These are phyloP conservation scores for Hypsizygus ulmarius DNA, from an alignment of 1,284 basidiomycete species.

Conservation along the genomic window DNA sequence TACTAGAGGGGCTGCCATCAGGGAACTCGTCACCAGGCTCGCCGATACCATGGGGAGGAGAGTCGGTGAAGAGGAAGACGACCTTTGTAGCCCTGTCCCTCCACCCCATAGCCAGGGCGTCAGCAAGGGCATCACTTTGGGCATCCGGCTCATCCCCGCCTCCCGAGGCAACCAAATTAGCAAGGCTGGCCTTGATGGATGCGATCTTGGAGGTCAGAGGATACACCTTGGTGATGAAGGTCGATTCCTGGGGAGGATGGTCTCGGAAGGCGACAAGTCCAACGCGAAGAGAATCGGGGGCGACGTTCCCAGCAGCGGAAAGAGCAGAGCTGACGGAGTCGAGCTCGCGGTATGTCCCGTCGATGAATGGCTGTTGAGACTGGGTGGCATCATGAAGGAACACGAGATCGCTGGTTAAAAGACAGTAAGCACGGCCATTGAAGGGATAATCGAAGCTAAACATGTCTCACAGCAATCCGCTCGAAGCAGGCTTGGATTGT, in stretches of 20 bases:
- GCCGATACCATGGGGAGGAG: conserved; percentile 78
- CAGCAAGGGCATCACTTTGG: conserved; percentile 70
- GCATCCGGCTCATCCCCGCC: conserved; percentile 92
- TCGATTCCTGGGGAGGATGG: conserved; percentile 81
- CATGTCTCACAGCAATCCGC: too few relatives aligned
- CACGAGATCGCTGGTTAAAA: conserved; percentile 24
- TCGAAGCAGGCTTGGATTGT: too few relatives aligned
- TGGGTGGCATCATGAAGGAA: conserved; percentile 31
- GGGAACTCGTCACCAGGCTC: conserved; percentile 27
- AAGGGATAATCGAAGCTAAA: too few relatives aligned
- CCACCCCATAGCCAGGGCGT: conserved; percentile 77
- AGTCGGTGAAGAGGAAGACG: conserved; percentile 83
- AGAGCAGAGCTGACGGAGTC: conserved; percentile 23
- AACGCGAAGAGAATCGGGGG: conserved; percentile 24
- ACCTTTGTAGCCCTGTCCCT: conserved; percentile 76
- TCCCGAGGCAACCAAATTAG: conserved; percentile 72
- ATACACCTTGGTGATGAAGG: conserved; percentile 77
- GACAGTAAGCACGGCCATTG: too few relatives aligned
- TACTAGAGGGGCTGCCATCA: conserved; percentile 25
- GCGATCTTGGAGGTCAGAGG: conserved; percentile 79
- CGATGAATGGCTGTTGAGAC: conserved; percentile 28
- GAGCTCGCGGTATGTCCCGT: conserved; percentile 10
- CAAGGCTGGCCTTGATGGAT: conserved; percentile 70
- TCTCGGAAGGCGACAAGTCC: conserved; percentile 67
- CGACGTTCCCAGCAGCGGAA: conserved; percentile 20